Evolutionary conservation across 768 basidiomycete genomes (phyloP).

Genomic region (Asterophora lycoperdoides): DNA sequence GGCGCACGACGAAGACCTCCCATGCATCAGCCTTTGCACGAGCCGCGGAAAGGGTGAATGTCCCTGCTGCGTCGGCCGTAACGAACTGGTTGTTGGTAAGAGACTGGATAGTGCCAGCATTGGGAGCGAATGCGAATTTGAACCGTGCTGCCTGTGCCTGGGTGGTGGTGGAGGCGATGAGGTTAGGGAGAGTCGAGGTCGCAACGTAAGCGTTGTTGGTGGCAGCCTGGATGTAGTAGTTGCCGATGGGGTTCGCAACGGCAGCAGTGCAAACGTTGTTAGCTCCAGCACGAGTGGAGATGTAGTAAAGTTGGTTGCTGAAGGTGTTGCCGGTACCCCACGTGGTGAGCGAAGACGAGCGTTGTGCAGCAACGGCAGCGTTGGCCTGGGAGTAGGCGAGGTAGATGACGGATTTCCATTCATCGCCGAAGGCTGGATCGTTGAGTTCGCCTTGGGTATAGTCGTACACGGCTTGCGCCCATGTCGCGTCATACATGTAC

Average conservation of each 20-base stretch:
- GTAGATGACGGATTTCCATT: slow-evolving; percentile 34
- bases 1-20: slow-evolving; percentile 28
- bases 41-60: slow-evolving; percentile 23
- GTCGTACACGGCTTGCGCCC: slow-evolving; percentile 25
- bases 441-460: slow-evolving; percentile 24
- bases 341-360: too few species aligned
- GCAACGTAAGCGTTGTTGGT: slow-evolving; percentile 22
- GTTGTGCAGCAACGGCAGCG: too few species aligned
- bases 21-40: slow-evolving; percentile 24
- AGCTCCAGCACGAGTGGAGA: slow-evolving; percentile 29
- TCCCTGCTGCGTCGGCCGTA: slow-evolving; percentile 30
- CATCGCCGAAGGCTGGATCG: slow-evolving; percentile 25
- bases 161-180: slow-evolving; percentile 21
- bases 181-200: slow-evolving; percentile 18
- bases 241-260: slow-evolving; percentile 26
- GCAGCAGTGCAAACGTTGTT: slow-evolving; percentile 25
- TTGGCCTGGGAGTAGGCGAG: too few species aligned
- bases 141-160: slow-evolving; percentile 21
- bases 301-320: slow-evolving; percentile 28
- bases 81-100: background rate
- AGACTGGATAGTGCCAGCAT: slow-evolving; percentile 26
- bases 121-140: slow-evolving; percentile 25
- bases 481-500: slow-evolving; percentile 28
- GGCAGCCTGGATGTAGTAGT: slow-evolving; percentile 24
- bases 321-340: too few species aligned